Evolutionary conservation across 345 rosid genomes (phyloP).

Genomic region (Linum usitatissimum): DNA sequence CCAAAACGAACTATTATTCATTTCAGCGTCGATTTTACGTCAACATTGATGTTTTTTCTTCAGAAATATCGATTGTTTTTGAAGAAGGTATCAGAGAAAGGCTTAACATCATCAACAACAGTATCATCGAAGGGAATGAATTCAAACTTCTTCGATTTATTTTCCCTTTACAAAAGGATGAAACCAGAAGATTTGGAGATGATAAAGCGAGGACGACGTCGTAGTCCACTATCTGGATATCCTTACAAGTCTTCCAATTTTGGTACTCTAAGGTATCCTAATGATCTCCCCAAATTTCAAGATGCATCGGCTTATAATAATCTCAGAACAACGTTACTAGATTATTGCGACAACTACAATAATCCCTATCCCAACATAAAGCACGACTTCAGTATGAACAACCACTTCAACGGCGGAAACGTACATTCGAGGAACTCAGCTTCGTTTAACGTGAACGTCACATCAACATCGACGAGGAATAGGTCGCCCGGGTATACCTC

Average conservation of each 20-base stretch:
- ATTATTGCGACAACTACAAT: no score
- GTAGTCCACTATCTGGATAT: slow-evolving; percentile 4
- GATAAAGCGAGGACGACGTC: background rate
- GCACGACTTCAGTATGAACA: background rate
- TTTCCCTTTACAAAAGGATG: background rate
- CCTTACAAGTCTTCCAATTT: background rate
- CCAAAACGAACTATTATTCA: no score
- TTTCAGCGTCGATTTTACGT: no score
- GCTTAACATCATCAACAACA: slow-evolving; percentile 5
- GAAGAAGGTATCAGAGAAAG: slow-evolving; percentile 32
- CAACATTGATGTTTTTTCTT: slow-evolving; percentile 7
- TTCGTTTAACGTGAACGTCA: no score
- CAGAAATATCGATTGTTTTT: slow-evolving; percentile 68
- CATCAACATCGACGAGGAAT: background rate
- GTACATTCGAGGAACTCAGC: slow-evolving; percentile 8
- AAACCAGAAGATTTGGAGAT: slow-evolving; percentile 2
- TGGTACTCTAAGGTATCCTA: background rate
- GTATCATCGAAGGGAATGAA: slow-evolving; percentile 13
- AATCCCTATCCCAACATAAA: background rate
- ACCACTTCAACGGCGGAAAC: background rate
- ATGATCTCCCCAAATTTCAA: background rate
- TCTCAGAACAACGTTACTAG: slow-evolving; percentile 1
- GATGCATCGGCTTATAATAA: background rate
- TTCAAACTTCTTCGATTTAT: slow-evolving; percentile 22
- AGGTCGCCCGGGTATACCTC: background rate